A percentile compares a stretch with the other conserved stretches of the same genome.
phyloP scores from a whole-genome alignment of 2,329 filamentous ascomycete species.

The Aspergillus persii region DNA sequence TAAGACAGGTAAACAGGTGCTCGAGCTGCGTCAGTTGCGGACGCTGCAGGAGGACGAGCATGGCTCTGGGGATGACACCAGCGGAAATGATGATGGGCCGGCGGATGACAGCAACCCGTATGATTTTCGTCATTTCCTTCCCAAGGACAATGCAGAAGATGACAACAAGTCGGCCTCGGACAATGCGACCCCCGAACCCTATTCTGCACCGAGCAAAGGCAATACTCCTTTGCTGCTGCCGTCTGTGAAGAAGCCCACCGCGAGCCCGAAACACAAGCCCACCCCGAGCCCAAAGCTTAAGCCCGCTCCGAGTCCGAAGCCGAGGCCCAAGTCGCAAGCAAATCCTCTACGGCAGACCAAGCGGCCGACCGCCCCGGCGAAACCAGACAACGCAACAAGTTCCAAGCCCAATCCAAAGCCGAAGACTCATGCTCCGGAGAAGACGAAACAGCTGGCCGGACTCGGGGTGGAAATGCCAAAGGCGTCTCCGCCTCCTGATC shows the following conservation, averaged over 20 bases:
- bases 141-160: slow-evolving; percentile 37
- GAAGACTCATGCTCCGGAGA: slow-evolving; percentile 15
- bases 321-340: slow-evolving; percentile 28
- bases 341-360: slow-evolving; percentile 36
- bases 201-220: slow-evolving; percentile 29
- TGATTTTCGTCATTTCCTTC: slow-evolving; percentile 50
- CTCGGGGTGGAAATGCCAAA: slow-evolving; percentile 22
- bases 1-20: slow-evolving; percentile 63
- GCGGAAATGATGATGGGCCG: slow-evolving; percentile 43
- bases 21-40: slow-evolving; percentile 65
- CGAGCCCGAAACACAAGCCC: slow-evolving; percentile 24
- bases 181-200: slow-evolving; percentile 37
- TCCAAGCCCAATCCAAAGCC: slow-evolving; percentile 25
- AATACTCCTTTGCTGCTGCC: slow-evolving; percentile 34
- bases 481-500: slow-evolving; percentile 33
- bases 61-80: slow-evolving; percentile 33
- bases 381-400: slow-evolving; percentile 13
- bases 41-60: slow-evolving; percentile 38
- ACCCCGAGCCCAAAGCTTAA: slow-evolving; percentile 20
- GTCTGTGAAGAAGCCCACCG: slow-evolving; percentile 23
- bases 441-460: neutral
- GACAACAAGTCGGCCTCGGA: slow-evolving; percentile 33
- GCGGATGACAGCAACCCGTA: slow-evolving; percentile 48
- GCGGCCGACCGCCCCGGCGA: slow-evolving; percentile 20
- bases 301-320: slow-evolving; percentile 3